phyloP scores from a whole-genome alignment of 164 flowering plant genomes.

The Hamamelis virginiana region DNA sequence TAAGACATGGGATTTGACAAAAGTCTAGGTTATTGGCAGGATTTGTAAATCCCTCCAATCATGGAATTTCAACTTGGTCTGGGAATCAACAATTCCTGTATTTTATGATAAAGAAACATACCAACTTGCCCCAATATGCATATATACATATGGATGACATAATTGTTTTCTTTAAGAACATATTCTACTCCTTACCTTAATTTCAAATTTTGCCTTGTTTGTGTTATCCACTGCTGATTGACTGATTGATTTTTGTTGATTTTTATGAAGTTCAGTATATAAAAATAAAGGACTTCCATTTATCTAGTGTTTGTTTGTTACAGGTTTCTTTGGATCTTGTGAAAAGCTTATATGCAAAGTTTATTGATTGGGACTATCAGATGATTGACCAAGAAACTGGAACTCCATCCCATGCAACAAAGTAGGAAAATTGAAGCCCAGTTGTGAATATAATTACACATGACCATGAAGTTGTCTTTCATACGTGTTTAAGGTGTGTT shows the following conservation, averaged over 20 bases:
- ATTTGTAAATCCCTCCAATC: too few relatives aligned
- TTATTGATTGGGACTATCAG: slow-evolving; percentile 93
- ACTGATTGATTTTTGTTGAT: too few relatives aligned
- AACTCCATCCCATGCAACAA: slow-evolving; percentile 82
- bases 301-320: slow-evolving; percentile 13
- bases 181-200: too few relatives aligned
- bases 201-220: neutral
- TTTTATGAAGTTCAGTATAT: too few relatives aligned
- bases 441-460: neutral
- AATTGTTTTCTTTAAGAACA: too few relatives aligned
- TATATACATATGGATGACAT: neutral
- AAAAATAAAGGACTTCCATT: too few relatives aligned
- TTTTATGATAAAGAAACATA: too few relatives aligned
- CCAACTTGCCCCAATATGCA: neutral
- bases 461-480: slow-evolving; percentile 11
- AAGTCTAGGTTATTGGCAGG: too few relatives aligned
- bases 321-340: slow-evolving; percentile 98
- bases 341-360: slow-evolving; percentile 94
- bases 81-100: too few relatives aligned
- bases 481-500: slow-evolving; percentile 21
- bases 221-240: neutral
- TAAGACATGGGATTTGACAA: too few relatives aligned
- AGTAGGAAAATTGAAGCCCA: slow-evolving; percentile 50
- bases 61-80: too few relatives aligned
- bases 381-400: slow-evolving; percentile 85